Base-by-base conservation (phyloP, 768 basidiomycete species). In the Mycena vitilis region DNA sequence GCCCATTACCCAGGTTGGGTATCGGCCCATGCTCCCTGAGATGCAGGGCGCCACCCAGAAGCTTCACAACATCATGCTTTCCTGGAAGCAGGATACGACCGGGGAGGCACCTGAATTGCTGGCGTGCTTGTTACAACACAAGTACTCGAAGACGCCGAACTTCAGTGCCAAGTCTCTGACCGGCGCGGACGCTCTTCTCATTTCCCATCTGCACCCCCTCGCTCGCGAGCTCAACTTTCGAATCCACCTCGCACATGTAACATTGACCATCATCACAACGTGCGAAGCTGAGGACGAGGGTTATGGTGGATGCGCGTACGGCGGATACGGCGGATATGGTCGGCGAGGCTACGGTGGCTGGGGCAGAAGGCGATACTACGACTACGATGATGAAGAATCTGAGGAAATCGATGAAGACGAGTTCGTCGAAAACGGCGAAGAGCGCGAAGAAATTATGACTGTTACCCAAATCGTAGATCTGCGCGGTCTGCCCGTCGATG, bases 181-280 rank as follows among this genome's bases (percentile, higher is more conserved):
- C n/a, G 69, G 69, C 12, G 34, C 49, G 4, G 73, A 74, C n/a
- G 68, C 60, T 36, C 69, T 66, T 16, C 60, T 72, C 37, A 23
- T 74, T 4, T 67, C 71, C 18, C 71, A 72, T 30, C 59, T 74
- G 7, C 44, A 53, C 15, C 69, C 73, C 10, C 60, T 74, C 38
- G 71, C 66, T 2, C 65, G 65, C n/a, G 63, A 66, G 30, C 66
- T 70, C 40, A 60, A 55, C 11, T 74, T 74, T 40, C 56, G 66
- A 25, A 51, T 71, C 38, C 63, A 71, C 42, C 42, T 74, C n/a
- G 71, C 69, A 2, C 66, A 65, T 30, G 18, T 71, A n/a, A 8
- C 18, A 1, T 1, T 57, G 16, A 68, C 70, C 9, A 60, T 65
- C 47, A 5, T 16, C 5, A 44, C 38, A 5, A 34, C 16, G 8